A percentile compares a stretch with the other conserved stretches of the same genome.
Conservation (phyloP, 140 eudicot genomes). For the Bidens hawaiensis region DNA sequence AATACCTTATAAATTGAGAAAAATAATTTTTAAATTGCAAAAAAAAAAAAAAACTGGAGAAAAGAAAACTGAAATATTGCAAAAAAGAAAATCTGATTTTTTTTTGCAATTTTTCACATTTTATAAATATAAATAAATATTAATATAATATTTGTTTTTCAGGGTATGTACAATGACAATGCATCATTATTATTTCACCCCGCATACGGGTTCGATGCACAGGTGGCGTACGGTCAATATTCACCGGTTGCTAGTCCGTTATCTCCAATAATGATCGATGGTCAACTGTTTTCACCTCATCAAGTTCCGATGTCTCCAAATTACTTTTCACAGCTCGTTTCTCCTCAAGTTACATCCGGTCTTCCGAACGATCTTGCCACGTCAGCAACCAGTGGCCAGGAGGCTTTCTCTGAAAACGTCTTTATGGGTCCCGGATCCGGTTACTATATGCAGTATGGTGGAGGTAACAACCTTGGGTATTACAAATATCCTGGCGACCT, state of each 20-base stretch:
- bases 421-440: slow-evolving; percentile 65
- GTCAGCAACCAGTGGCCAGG: slow-evolving; percentile 60
- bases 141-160: no score
- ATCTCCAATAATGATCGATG: slow-evolving; percentile 81
- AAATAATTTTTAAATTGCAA: no score
- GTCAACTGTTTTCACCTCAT: slow-evolving; percentile 79
- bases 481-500: slow-evolving; percentile 67
- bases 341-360: slow-evolving; percentile 75
- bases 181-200: slow-evolving; percentile 66
- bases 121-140: no score
- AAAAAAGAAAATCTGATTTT: no score
- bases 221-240: slow-evolving; percentile 80
- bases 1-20: no score
- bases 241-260: slow-evolving; percentile 84
- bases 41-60: no score
- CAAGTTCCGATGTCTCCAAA: slow-evolving; percentile 78
- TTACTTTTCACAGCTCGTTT: slow-evolving; percentile 67
- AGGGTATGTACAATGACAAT: slow-evolving; percentile 72
- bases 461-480: slow-evolving; percentile 52
- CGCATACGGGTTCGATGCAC: slow-evolving; percentile 76
- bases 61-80: no score
- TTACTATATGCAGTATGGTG: slow-evolving; percentile 71
- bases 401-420: slow-evolving; percentile 45
- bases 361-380: slow-evolving; percentile 59
- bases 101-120: no score